These are phyloP conservation scores for Kwoniella pini DNA, from an alignment of 768 basidiomycete species.

Conservation along the genomic window DNA sequence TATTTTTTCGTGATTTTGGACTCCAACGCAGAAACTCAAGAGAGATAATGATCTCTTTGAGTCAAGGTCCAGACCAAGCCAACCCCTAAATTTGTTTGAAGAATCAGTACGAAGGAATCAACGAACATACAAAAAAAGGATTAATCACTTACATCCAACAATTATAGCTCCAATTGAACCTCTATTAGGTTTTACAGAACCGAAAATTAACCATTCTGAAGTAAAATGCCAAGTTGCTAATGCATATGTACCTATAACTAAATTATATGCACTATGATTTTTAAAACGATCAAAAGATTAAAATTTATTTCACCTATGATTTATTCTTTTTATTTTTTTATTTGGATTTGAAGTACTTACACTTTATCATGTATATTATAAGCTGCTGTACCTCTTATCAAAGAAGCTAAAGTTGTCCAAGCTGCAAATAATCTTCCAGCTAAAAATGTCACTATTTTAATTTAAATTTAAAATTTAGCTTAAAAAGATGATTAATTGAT, in stretches of 20 bases:
- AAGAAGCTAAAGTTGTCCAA: constrained; percentile 85
- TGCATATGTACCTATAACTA: constrained; percentile 82
- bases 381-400: constrained; percentile 82
- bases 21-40: not conserved
- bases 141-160: constrained; percentile 71
- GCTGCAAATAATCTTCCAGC: constrained; percentile 86
- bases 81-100: too few relatives aligned
- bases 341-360: constrained; percentile 63
- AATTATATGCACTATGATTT: constrained; percentile 77
- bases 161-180: constrained; percentile 73
- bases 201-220: constrained; percentile 80
- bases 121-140: not conserved
- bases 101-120: too few relatives aligned
- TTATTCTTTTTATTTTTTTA: too few relatives aligned
- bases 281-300: too few relatives aligned
- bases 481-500: too few relatives aligned
- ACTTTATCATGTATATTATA: constrained; percentile 80
- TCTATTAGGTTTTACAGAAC: constrained; percentile 65
- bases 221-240: constrained; percentile 88
- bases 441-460: constrained; percentile 79
- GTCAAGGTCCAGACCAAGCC: constrained; percentile 25
- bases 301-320: too few relatives aligned
- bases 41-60: constrained; percentile 26
- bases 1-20: too few relatives aligned
- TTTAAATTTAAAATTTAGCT: too few relatives aligned